phyloP scores from a whole-genome alignment of 2,329 filamentous ascomycete genomes.

The Alternaria longipes region DNA sequence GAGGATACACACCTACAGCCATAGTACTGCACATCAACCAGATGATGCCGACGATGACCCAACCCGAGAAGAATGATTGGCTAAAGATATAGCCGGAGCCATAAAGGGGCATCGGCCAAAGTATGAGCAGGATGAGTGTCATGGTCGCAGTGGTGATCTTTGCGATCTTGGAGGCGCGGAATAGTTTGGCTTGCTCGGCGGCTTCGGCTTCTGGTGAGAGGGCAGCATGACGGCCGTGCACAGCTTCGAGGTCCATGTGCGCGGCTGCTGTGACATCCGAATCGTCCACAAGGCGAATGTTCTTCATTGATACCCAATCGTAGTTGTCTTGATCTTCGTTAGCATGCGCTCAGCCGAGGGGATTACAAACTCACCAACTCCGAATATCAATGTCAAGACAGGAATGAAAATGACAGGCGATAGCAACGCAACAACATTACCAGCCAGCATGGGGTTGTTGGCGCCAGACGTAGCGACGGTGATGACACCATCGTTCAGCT shows the following conservation, averaged over 20 bases:
- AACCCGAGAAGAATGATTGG: conserved; percentile 82
- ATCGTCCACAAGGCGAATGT: conserved; percentile 81
- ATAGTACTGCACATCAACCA: conserved; percentile 79
- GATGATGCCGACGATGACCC: conserved; percentile 72
- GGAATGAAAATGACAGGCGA: conserved; percentile 79
- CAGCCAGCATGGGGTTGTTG: conserved; percentile 83
- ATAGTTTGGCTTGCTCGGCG: conserved; percentile 54
- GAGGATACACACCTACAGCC: conserved; percentile 80
- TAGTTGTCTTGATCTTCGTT: conserved; percentile 78
- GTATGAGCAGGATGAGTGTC: conserved; percentile 75
- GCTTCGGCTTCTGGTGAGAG: conserved; percentile 43
- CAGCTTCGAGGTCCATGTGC: conserved; percentile 68
- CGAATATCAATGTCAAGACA: conserved; percentile 73
- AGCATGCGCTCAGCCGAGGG: conserved; percentile 34
- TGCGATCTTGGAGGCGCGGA: conserved; percentile 61
- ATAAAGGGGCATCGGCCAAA: conserved; percentile 95
- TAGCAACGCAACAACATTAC: conserved; percentile 83
- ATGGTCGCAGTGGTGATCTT: conserved; percentile 67
- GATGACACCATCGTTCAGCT: conserved; percentile 46
- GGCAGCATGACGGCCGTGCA: conserved; percentile 54
- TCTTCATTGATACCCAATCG: conserved; percentile 83
- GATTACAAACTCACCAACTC: conserved; percentile 40
- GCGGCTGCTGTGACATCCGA: conserved; percentile 72
- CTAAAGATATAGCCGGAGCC: conserved; percentile 82
- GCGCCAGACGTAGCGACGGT: conserved; percentile 64